Base-by-base conservation (phyloP, 495 filamentous ascomycete genomes). In the Cercophora scortea region DNA sequence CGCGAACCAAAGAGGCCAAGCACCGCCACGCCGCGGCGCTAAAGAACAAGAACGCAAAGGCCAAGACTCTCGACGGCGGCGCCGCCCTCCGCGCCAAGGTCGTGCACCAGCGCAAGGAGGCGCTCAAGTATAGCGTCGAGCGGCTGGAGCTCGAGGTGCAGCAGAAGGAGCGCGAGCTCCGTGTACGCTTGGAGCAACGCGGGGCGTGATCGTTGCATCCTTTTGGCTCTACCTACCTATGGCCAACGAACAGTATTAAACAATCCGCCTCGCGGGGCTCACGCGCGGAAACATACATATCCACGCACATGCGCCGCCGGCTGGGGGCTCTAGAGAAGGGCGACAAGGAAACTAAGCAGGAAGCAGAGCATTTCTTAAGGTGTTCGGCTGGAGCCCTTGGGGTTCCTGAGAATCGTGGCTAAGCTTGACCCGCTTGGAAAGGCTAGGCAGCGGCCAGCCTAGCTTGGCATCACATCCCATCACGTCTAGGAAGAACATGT, bases 81-180 rank as follows among this genome's bases (percentile, higher is more conserved):
- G 64, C 60, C 10, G 67, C 67, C 61, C 53, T 71, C 25, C 54
- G 65, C 35, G 70, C 68, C 6, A 68, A 70, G 45, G 65, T 66
- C n/a, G 57, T 73, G 6, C 49, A 51, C 11, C 70, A 71, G 57
- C 49, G 69, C 40, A 63, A 65, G 49, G 73, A 76, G 62, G 72
- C 72, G 15, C 57, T 76, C 40, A 66, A 71, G 63, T 77, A 77
- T 50, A 65, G 72, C 36, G 71, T 77, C 13, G 73, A 77, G 65
- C 57, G 74, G 44, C 58, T 77, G 42, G 74, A 77, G 63, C 54
- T 76, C 55, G 73, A 77, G 62, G 74, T 75, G 42, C 43, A 64
- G 58, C 72, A 76, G 67, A 73, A 71, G 67, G 74, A 77, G 67
- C 59, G 73, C 51, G 74, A 77, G 69, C 45, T 77, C 66, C 48